Evolutionary conservation across 768 basidiomycete genomes (phyloP), one percentile per base, ranked within the genome.

Genomic region (Trametes gibbosa): DNA sequence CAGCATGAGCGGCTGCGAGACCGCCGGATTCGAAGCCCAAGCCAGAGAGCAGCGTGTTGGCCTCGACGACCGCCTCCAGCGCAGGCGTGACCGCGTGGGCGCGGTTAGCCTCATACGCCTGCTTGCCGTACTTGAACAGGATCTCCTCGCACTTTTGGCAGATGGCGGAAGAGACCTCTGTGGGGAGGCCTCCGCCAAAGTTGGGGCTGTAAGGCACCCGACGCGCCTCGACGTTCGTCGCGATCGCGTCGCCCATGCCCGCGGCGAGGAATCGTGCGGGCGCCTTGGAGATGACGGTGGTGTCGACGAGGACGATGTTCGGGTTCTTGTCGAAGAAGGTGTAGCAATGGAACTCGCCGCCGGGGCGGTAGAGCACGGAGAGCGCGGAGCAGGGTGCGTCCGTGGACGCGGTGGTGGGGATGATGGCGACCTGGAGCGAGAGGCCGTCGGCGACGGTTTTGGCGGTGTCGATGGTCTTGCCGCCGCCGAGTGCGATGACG

Each of bases 381-480:
- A 71, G 69, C 27, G 70, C 70, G 32, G 70, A 72, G 64, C 70
- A 72, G 4, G 70, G 70, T 21, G 70, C 70, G 64, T 72, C 70
- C 25, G 70, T 72, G 29, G 70, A 72, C 16, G 70, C 70, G 25
- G 69, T 72, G 47, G 70, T 72, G 34, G 69, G 70, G 24, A 69
- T 50, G 42, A 71, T 62, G 2, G 70, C 70, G 62, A 68, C 65
- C 34, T 57, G 66, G 13, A 69, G 29, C 23, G 47, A 37, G 49
- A 72, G 70, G n/a, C 61, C 51, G 63, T 68, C 68, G 10, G 70
- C 69, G 61, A 68, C 59, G 43, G 58, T 65, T 58, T 72, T 70
- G 40, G 70, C 68, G 39, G 66, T 67, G 48, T 72, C 70, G 63
- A 70, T 68, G 9, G 67, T 68, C 63, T 72, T 72, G 61, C 70